These are phyloP conservation scores for Barnettozyma sp. DNA, from an alignment of 805 yeast species.

Conservation along the genomic window DNA sequence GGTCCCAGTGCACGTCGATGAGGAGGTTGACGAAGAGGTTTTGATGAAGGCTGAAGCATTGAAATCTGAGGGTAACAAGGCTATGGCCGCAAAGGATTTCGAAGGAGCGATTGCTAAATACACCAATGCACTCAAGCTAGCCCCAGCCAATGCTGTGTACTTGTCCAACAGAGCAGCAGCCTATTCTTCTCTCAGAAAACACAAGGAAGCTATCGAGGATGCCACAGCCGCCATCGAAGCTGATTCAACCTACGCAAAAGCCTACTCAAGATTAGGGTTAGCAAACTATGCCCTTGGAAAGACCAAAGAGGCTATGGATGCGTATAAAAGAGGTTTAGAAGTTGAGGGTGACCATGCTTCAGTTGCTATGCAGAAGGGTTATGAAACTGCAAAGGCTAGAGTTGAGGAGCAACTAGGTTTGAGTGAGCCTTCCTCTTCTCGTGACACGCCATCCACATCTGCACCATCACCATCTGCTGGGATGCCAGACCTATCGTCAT, in stretches of 20 bases:
- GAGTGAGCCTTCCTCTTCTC: slow-evolving; percentile 21
- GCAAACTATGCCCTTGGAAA: slow-evolving; percentile 95
- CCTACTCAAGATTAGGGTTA: slow-evolving; percentile 90
- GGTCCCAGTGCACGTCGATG: slow-evolving; percentile 39
- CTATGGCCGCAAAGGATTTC: slow-evolving; percentile 73
- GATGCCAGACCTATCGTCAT: slow-evolving; percentile 54
- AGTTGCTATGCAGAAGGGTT: slow-evolving; percentile 88
- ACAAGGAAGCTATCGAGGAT: slow-evolving; percentile 72
- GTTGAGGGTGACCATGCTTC: slow-evolving; percentile 80
- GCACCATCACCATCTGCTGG: slow-evolving; percentile 33
- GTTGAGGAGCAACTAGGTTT: slow-evolving; percentile 65
- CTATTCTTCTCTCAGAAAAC: slow-evolving; percentile 68
- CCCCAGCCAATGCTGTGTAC: slow-evolving; percentile 73
- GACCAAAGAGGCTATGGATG: slow-evolving; percentile 81
- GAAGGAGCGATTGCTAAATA: slow-evolving; percentile 68
- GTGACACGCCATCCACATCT: slow-evolving; percentile 25
- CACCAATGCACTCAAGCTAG: slow-evolving; percentile 67
- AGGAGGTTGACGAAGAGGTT: slow-evolving; percentile 39
- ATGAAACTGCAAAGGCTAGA: slow-evolving; percentile 85
- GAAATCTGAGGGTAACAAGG: slow-evolving; percentile 84
- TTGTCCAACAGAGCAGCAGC: slow-evolving; percentile 97
- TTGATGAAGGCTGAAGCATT: slow-evolving; percentile 73
- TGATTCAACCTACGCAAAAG: slow-evolving; percentile 81
- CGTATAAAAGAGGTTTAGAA: slow-evolving; percentile 82
- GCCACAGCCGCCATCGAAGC: slow-evolving; percentile 74